Conservation (phyloP, 2,329 filamentous ascomycete genomes). For the Metarhizium sp. region DNA sequence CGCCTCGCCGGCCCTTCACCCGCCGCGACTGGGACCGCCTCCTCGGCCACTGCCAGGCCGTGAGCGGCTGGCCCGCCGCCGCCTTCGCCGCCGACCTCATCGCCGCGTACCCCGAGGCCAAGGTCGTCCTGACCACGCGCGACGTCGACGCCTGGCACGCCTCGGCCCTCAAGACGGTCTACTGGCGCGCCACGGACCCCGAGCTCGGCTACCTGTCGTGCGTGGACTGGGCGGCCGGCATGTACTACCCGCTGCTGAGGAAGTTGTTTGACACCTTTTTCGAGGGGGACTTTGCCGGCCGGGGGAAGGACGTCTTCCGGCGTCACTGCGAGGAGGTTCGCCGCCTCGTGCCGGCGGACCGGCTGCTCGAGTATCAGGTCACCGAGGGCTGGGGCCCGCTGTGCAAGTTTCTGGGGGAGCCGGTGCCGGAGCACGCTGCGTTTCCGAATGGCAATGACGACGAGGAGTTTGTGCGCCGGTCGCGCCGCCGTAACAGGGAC, state of each 20-base stretch:
- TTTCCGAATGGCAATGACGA: conserved; percentile 29
- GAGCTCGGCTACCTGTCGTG: conserved; percentile 33
- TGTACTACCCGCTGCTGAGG: conserved; percentile 61
- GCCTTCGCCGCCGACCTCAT: conserved; percentile 62
- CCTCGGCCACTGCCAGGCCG: conserved; percentile 55
- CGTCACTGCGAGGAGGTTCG: conserved; percentile 26
- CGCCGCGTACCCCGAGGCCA: conserved; percentile 62
- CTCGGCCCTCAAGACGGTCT: conserved; percentile 57
- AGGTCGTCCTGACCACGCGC: conserved; percentile 58
- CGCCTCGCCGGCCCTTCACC: too few relatives aligned
- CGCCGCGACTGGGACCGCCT: conserved; percentile 53
- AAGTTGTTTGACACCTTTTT: conserved; percentile 63
- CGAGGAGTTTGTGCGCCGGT: conserved; percentile 24
- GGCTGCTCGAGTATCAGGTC: conserved; percentile 24
- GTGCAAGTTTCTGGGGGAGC: conserved; percentile 24
- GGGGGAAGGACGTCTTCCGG: conserved; percentile 53
- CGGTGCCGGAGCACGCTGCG: conserved; percentile 20
- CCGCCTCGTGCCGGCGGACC: conserved; percentile 19
- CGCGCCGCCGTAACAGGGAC: conserved; percentile 21
- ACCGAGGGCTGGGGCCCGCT: conserved; percentile 28
- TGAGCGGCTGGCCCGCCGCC: conserved; percentile 60
- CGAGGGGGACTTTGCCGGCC: conserved; percentile 55
- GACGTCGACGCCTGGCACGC: conserved; percentile 55
- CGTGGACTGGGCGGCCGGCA: conserved; percentile 52
- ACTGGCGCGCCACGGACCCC: conserved; percentile 56